Conservation (phyloP, 805 yeast species). For the Tetrapisispora namnaoensis region DNA sequence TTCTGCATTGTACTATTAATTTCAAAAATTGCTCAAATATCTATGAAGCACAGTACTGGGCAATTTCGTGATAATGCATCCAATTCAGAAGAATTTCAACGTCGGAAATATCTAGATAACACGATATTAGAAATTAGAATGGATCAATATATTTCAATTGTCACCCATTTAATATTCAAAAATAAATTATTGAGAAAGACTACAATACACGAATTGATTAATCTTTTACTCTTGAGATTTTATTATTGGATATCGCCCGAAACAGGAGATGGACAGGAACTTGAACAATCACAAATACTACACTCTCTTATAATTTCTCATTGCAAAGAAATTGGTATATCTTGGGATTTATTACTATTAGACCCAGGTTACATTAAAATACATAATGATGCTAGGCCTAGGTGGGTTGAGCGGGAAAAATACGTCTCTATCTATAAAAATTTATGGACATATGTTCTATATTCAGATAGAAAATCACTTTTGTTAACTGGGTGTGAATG, state of each 20-base stretch:
- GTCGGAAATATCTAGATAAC: conserved; percentile 2
- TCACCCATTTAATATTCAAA: conserved; percentile 16
- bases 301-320: conserved; percentile 23
- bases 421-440: conserved; percentile 11
- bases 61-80: conserved; percentile 2
- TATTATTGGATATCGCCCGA: conserved; percentile 29
- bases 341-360: conserved; percentile 17
- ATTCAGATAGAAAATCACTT: conserved; percentile 26
- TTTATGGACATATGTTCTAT: conserved; percentile 22
- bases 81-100: background rate
- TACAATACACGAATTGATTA: conserved; percentile 22
- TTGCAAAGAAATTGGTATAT: conserved; percentile 23
- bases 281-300: conserved; percentile 22
- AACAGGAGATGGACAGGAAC: conserved; percentile 26
- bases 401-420: conserved; percentile 10
- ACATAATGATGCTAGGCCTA: conserved; percentile 15
- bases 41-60: conserved; percentile 14
- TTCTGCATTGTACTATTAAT: conserved; percentile 18
- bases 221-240: conserved; percentile 21
- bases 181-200: conserved; percentile 22
- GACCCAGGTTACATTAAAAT: conserved; percentile 13
- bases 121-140: conserved; percentile 14
- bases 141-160: conserved; percentile 17
- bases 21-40: conserved; percentile 17
- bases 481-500: conserved; percentile 25